A percentile compares a stretch with the other conserved stretches of the same genome.
These are phyloP conservation scores for Carex littledalei DNA, from an alignment of 176 grass and related monocot species.

Conservation along the genomic window DNA sequence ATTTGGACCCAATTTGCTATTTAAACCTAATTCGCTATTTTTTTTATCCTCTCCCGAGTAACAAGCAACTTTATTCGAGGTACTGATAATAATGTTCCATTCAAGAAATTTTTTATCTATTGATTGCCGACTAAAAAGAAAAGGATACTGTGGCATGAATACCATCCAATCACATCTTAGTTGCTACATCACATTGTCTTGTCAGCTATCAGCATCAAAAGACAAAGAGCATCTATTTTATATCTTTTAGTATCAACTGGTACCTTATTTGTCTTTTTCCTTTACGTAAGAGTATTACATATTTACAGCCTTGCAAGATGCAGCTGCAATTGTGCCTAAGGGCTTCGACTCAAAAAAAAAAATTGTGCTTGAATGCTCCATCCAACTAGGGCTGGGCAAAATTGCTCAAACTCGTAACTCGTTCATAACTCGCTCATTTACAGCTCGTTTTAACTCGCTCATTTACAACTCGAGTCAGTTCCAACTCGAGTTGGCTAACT, in stretches of 20 bases:
- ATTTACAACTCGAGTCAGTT: too few relatives aligned
- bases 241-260: not conserved
- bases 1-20: too few relatives aligned
- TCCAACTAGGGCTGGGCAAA: not conserved
- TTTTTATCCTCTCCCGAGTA: too few relatives aligned
- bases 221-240: not conserved
- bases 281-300: not conserved
- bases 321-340: not conserved
- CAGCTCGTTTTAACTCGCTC: too few relatives aligned
- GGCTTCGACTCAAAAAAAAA: too few relatives aligned
- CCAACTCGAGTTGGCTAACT: too few relatives aligned
- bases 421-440: too few relatives aligned
- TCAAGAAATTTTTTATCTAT: not conserved
- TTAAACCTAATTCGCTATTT: too few relatives aligned
- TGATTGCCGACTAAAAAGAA: not conserved
- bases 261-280: not conserved
- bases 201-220: not conserved
- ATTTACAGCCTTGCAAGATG: not conserved
- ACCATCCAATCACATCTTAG: not conserved
- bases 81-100: too few relatives aligned
- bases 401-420: too few relatives aligned
- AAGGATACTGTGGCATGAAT: not conserved
- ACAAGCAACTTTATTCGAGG: too few relatives aligned
- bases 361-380: not conserved
- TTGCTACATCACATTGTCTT: not conserved